Percentiles rank a stretch among this genome's conserved stretches.
phyloP scores from a whole-genome alignment of 495 filamentous ascomycete genomes.

The Astrothelium subdiscretum region DNA sequence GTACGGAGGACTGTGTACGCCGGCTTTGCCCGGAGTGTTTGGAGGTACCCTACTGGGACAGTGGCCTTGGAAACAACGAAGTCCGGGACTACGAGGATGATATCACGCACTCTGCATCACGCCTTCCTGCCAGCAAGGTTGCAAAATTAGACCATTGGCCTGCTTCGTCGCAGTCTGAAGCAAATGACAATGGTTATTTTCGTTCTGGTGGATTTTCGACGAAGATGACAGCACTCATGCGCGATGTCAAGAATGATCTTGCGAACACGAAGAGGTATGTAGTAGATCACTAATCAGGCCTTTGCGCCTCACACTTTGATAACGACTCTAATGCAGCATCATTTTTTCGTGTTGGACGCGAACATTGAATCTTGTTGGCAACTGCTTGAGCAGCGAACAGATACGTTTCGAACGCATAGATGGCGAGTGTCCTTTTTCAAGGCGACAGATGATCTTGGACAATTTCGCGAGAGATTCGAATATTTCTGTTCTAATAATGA shows the following conservation, averaged over 20 bases:
- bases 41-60: background rate
- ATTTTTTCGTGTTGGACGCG: slow-evolving; percentile 60
- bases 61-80: background rate
- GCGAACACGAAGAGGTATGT: background rate
- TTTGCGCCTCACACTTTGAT: background rate
- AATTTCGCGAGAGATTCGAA: slow-evolving; percentile 44
- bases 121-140: background rate
- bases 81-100: background rate
- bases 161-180: background rate
- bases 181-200: background rate
- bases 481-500: slow-evolving; percentile 60
- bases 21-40: background rate
- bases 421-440: slow-evolving; percentile 41
- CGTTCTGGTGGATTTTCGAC: background rate
- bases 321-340: background rate
- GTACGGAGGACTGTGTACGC: background rate
- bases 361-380: slow-evolving; percentile 58
- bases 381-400: slow-evolving; percentile 30
- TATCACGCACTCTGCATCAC: background rate
- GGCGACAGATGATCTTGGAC: slow-evolving; percentile 50
- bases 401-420: slow-evolving; percentile 48
- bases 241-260: background rate
- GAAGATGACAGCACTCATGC: background rate
- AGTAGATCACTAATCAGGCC: background rate
- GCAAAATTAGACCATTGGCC: background rate